Conservation (phyloP, 176 grass and related monocot genomes). For the Juncus effusus region DNA sequence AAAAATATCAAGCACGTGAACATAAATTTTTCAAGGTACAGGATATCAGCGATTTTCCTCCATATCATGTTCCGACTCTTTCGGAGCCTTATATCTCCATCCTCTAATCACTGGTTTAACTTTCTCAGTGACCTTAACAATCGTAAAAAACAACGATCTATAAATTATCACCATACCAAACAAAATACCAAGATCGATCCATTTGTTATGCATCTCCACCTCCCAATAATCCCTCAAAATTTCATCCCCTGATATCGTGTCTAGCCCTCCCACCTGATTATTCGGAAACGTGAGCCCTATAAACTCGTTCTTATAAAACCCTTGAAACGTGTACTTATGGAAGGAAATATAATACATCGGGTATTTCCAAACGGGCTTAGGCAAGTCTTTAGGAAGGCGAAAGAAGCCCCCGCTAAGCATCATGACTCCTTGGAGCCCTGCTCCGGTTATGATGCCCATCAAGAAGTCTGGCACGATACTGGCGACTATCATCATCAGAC, state of each 20-base stretch:
- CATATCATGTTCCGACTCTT: background rate
- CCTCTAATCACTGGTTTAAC: constrained; percentile 54
- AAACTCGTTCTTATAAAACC: constrained; percentile 91
- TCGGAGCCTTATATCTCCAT: constrained; percentile 33
- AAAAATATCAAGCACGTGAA: too few relatives aligned
- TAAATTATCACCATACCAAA: constrained; percentile 69
- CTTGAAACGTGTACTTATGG: constrained; percentile 82
- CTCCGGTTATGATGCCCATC: constrained; percentile 95
- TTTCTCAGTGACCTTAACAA: constrained; percentile 68
- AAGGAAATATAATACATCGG: constrained; percentile 87
- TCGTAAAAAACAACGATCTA: constrained; percentile 52
- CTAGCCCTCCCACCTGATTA: constrained; percentile 19
- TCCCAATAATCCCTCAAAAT: constrained; percentile 60
- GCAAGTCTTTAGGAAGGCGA: constrained; percentile 59
- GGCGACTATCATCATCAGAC: constrained; percentile 88
- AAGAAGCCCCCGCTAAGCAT: constrained; percentile 92
- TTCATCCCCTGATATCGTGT: constrained; percentile 50
- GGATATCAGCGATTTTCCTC: too few relatives aligned
- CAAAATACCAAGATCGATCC: constrained; percentile 63
- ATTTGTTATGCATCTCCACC: constrained; percentile 73
- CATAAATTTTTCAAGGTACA: too few relatives aligned
- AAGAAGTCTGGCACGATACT: constrained; percentile 78
- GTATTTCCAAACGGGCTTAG: constrained; percentile 61
- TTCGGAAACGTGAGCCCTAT: constrained; percentile 65
- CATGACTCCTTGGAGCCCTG: constrained; percentile 85